These are phyloP conservation scores for Scedosporium dehoogii DNA, from an alignment of 2,329 filamentous ascomycete species.

Conservation along the genomic window DNA sequence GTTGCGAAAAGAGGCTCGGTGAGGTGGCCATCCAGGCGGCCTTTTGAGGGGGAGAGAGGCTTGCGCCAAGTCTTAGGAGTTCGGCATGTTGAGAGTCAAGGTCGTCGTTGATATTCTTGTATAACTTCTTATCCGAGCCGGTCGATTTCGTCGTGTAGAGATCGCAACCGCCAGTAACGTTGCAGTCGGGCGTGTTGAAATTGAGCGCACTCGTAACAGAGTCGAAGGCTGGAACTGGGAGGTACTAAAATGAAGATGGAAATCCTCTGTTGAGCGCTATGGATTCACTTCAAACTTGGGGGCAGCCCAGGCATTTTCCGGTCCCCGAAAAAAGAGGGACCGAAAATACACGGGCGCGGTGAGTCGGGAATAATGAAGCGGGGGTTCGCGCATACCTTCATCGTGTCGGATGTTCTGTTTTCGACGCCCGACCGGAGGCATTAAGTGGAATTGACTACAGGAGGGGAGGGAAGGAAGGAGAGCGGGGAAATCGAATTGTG, in stretches of 20 bases:
- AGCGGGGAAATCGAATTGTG: background rate
- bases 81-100: constrained; percentile 88
- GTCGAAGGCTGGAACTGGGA: constrained; percentile 85
- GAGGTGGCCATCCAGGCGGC: constrained; percentile 56
- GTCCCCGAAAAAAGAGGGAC: too few species aligned
- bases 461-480: background rate
- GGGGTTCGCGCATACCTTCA: constrained; percentile 12
- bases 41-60: constrained; percentile 73
- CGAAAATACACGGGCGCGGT: background rate
- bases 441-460: constrained; percentile 1
- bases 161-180: constrained; percentile 88
- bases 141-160: constrained; percentile 96
- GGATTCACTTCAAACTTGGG: background rate
- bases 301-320: background rate
- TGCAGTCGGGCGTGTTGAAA: constrained; percentile 88
- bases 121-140: constrained; percentile 91
- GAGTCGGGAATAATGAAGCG: constrained; percentile 3
- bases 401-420: constrained; percentile 10
- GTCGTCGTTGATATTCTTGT: constrained; percentile 87
- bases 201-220: constrained; percentile 87
- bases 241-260: constrained; percentile 51
- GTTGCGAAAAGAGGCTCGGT: constrained; percentile 62
- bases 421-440: constrained; percentile 4
- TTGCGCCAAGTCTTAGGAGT: constrained; percentile 74
- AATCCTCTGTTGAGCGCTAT: background rate